Base-by-base conservation (phyloP, 176 grass and related monocot species). In the Cenchrus americanus region DNA sequence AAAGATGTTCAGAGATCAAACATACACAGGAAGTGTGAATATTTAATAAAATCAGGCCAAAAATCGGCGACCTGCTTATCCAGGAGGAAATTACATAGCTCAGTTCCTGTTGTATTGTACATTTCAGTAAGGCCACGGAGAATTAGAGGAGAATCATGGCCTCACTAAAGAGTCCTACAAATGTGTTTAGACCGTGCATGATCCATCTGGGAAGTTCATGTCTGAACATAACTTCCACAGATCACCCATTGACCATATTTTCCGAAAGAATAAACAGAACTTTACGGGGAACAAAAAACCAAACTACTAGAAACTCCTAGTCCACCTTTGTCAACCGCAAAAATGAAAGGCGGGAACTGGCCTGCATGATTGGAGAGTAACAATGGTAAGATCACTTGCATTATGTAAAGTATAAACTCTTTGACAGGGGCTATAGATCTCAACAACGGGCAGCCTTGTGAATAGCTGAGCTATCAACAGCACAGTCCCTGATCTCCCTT, bases 261-360 rank as follows among this genome's bases (percentile, higher is more conserved):
- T 74, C 75, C 51, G 60, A 87, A 89, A 76, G 76, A 90, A 90
- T 80, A 78, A 87, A 80, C 85, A 84, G 61, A 84, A 87, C 17
- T 75, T 80, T 43, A 74, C 34, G 10, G 66, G 55, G 53, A 47
- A 22, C 22, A 23, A 40, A 83, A 87, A 82, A 87, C 21, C 67
- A 86, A 90, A 79, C 66, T 27, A 26, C 84, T 79, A 79, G 42
- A 44, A 65, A 61, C 40, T 68, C 84, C 76, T 90, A 84, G 62
- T 49, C 85, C 62, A 0, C 85, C 81, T 76, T 41, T 80, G 76
- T 83, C 52, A 34, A 68, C n/a, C 60, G 64, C 79, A 90, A 87
- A 90, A 87, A 74, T 68, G 53, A 40, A 84, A 69, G 63, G 76
- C 37, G 6, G 60, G 17, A 75, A 51, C 67, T 67, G 62, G 53